Evolutionary conservation across 352 stramenopile species (phyloP), one percentile per base, ranked within the genome.

Genomic region (Globisporangium nodosum): DNA sequence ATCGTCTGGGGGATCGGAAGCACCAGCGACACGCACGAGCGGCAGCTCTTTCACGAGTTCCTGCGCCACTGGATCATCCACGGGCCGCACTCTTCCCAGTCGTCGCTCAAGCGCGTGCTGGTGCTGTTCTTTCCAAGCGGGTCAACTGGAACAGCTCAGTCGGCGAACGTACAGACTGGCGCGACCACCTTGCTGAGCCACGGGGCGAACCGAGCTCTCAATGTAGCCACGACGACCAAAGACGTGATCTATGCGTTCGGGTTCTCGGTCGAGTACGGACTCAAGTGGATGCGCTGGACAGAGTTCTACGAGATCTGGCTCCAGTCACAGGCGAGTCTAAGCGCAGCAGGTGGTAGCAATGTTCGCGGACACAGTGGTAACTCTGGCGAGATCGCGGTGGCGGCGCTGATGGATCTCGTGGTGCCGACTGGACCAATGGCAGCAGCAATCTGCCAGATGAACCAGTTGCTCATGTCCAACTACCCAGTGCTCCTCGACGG

Each of bases 1-100:
- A 61, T 93, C 1, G 70, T 93, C 5, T 93, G 84, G 84, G 74
- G 84, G 6, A 60, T 93, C 7, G 84, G 84, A 1, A 65, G 70
- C 58, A 90, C 84, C 0, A 64, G 62, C 8, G 58, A 74, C 42
- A 24, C 48, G 6, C 49, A 64, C 20, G 84, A 93, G 40, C 70
- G 78, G 1, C 65, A 77, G 0, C 83, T 76, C 18, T 93, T 90
- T 31, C 70, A 93, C 56, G 49, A 68, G 3, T 90, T 90, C 54
- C 48, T 93, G 15, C 73, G 73, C 0, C 68, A 85, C 39, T 69
- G 78, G 27, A 82, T 89, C 39, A 73, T 85, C 50, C 65, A 68
- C 39, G 80, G 77, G 5, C 70, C 80, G 0, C 64, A 69, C 11
- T 76, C 49, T 3, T 61, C 72, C 3, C 66, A 84, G 30, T 88